Conservation (phyloP, 2,329 filamentous ascomycete species). For the Xylariaceae sp. region DNA sequence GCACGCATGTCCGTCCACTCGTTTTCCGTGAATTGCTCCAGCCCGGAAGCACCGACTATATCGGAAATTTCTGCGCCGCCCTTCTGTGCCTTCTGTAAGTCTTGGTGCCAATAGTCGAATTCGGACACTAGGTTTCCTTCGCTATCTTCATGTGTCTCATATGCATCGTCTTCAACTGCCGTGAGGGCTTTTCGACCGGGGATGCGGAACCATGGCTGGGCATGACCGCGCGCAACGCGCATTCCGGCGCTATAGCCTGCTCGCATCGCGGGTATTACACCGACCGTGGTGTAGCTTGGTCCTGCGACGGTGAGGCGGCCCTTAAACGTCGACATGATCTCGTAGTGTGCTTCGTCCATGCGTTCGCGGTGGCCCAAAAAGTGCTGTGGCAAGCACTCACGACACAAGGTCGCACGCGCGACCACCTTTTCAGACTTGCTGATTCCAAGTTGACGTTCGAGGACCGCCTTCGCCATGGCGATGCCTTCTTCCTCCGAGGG, state of each 20-base stretch:
- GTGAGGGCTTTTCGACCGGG: neutral
- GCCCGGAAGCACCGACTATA: slow-evolving; percentile 24
- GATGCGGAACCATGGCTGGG: slow-evolving; percentile 22
- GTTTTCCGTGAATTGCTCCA: slow-evolving; percentile 22
- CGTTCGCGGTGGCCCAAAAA: slow-evolving; percentile 66
- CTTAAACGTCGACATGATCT: slow-evolving; percentile 52
- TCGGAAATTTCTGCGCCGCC: neutral
- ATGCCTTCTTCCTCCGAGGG: slow-evolving; percentile 63
- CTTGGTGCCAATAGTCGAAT: slow-evolving; percentile 6
- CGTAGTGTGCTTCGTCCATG: slow-evolving; percentile 52
- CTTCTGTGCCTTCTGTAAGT: neutral
- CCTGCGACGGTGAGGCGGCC: slow-evolving; percentile 61
- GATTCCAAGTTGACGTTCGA: slow-evolving; percentile 72
- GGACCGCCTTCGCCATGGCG: slow-evolving; percentile 61
- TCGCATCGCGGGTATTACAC: slow-evolving; percentile 48
- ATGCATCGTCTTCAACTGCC: too few species aligned
- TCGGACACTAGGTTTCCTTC: neutral
- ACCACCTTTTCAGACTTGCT: slow-evolving; percentile 51
- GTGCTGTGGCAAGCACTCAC: slow-evolving; percentile 87
- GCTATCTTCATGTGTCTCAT: neutral
- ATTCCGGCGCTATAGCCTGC: slow-evolving; percentile 43
- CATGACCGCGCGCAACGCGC: slow-evolving; percentile 31
- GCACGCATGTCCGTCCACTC: slow-evolving; percentile 1
- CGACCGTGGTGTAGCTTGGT: slow-evolving; percentile 49
- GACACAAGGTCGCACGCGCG: slow-evolving; percentile 53